Base-by-base conservation (phyloP, 441 rosid genomes). In the Pelargonium australe region DNA sequence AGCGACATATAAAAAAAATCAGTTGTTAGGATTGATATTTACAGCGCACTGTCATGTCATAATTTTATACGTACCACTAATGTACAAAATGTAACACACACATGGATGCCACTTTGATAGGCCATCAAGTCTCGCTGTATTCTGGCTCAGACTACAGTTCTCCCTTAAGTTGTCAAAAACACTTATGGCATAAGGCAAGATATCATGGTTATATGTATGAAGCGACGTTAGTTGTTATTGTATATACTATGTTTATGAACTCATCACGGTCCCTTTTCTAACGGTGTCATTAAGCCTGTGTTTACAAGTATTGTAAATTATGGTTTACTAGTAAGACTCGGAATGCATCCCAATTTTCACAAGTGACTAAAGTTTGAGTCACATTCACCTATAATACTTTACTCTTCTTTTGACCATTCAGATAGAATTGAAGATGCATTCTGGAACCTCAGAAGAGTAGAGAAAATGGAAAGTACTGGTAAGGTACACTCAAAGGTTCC, bases 401-500 rank as follows among this genome's bases (percentile, higher is more conserved):
- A 14, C 51, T 57, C 61, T 66, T 37, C 49, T 28, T 68, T 73
- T 55, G 61, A 25, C 68, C 41, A 75, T 80, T 60, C 76, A 91
- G 96, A 79, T 66, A 85, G 87, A 72, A 70, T 94, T 74, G 82
- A 79, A 62, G 91, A 87, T 80, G 99, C 99, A 3, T 43, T 77
- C 57, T 88, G 99, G 96, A 76, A 79, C 74, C 85, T 91, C 66
- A 85, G 90, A 78, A 91, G 84, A 70, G 57, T 77, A 76, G 75
- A 14, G 72, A 88, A 80, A 78, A 73, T 43, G 71, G 81, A 77
- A 72, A 65, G 68, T 72, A 64, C 66, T 67, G 72, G 68, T 51
- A 84, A 79, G 72, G 65, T 47, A 25, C 40, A 44, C 71, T 65
- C 63, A 69, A 80, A 79, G 34, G 67, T 71, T 71, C 64, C 81